Percentiles rank a stretch among this genome's conserved stretches.
Evolutionary conservation across 2,329 filamentous ascomycete species (phyloP).

Genomic region (Apiospora pterosperma): DNA sequence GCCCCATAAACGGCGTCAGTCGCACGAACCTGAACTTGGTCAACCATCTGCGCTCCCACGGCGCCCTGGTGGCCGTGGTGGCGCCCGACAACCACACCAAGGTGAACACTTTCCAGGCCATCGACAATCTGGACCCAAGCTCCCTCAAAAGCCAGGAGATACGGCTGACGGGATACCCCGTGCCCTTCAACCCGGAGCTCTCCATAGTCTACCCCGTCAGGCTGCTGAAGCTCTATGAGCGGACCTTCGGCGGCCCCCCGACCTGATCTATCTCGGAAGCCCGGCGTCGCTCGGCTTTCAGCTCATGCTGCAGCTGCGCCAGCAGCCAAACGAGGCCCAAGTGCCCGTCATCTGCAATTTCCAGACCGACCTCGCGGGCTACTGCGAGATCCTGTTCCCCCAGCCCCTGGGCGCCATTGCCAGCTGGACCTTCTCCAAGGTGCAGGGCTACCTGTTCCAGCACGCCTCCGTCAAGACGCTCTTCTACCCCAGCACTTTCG

Average conservation of each 20-base stretch:
- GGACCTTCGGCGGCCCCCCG: constrained; percentile 58
- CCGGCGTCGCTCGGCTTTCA: constrained; percentile 70
- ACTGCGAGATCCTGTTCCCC: constrained; percentile 67
- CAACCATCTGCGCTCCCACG: constrained; percentile 61
- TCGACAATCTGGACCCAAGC: constrained; percentile 29
- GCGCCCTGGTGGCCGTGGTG: constrained; percentile 62
- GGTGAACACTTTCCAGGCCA: constrained; percentile 50
- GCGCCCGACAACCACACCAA: constrained; percentile 57
- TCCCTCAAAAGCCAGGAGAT: constrained; percentile 44
- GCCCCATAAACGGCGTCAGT: constrained; percentile 71
- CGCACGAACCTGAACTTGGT: constrained; percentile 68
- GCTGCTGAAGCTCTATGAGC: constrained; percentile 56
- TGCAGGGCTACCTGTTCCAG: constrained; percentile 65
- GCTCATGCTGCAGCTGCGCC: constrained; percentile 64
- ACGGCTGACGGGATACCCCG: constrained; percentile 59
- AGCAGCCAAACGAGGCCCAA: constrained; percentile 50
- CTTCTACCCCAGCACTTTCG: constrained; percentile 66
- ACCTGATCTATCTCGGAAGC: constrained; percentile 67
- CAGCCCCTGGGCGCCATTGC: constrained; percentile 57
- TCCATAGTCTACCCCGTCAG: constrained; percentile 68
- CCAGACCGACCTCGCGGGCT: constrained; percentile 68
- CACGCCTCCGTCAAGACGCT: constrained; percentile 60
- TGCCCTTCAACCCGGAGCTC: constrained; percentile 70
- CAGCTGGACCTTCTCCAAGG: constrained; percentile 57
- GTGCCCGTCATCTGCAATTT: constrained; percentile 66